phyloP scores from a whole-genome alignment of 495 filamentous ascomycete species.

The Talaromyces borbonicus region DNA sequence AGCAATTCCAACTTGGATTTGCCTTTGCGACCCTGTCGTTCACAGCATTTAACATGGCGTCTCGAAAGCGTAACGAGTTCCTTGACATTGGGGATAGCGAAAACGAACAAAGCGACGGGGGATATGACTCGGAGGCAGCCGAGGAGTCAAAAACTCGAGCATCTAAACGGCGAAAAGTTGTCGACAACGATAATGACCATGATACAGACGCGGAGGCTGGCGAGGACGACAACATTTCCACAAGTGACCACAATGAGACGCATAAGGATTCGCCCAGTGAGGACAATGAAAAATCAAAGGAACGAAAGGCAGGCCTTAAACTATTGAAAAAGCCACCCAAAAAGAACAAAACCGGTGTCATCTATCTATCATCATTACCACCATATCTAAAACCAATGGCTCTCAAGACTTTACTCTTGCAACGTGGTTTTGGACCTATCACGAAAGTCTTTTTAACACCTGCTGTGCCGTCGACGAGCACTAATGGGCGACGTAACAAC shows the following conservation, averaged over 20 bases:
- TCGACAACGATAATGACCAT: constrained; percentile 31
- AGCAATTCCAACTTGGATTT: too few relatives aligned
- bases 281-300: constrained; percentile 8
- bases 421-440: constrained; percentile 58
- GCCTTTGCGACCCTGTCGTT: too few relatives aligned
- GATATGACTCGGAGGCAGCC: constrained; percentile 60
- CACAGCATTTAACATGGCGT: constrained; percentile 38
- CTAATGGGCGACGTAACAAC: constrained; percentile 54
- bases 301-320: constrained; percentile 8
- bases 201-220: constrained; percentile 10
- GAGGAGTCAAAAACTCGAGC: constrained; percentile 51
- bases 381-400: constrained; percentile 90
- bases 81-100: constrained; percentile 61
- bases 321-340: constrained; percentile 17
- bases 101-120: constrained; percentile 40
- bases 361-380: constrained; percentile 85
- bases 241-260: constrained; percentile 10
- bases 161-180: constrained; percentile 48
- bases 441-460: constrained; percentile 83
- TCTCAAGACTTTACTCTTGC: constrained; percentile 64
- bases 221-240: constrained; percentile 9
- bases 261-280: constrained; percentile 16
- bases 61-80: constrained; percentile 65
- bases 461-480: constrained; percentile 54
- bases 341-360: constrained; percentile 54